A percentile compares a stretch with the other conserved stretches of the same genome.
phyloP scores from a whole-genome alignment of 2,329 filamentous ascomycete genomes.

The Nigrospora osmanthi region DNA sequence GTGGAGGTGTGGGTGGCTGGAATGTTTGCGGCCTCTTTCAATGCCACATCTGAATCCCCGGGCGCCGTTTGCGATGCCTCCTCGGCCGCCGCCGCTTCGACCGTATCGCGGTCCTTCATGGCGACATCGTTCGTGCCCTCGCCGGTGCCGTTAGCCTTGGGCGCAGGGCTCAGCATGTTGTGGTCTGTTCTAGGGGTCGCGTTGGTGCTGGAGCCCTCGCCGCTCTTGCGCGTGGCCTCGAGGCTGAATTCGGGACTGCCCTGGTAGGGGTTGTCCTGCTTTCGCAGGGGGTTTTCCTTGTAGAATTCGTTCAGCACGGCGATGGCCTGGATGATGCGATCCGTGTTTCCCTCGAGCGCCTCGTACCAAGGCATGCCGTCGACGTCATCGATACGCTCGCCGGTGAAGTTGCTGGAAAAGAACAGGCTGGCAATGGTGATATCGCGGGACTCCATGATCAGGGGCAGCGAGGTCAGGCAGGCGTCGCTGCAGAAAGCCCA shows the following conservation, averaged over 20 bases:
- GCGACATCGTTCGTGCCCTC: conserved; percentile 6
- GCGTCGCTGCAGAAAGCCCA: conserved; percentile 95
- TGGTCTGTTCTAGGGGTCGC: conserved; percentile 39
- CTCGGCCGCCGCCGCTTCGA: conserved; percentile 18
- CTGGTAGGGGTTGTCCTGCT: conserved; percentile 43
- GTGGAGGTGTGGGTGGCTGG: conserved; percentile 11
- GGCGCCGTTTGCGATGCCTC: conserved; percentile 24
- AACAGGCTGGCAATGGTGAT: conserved; percentile 84
- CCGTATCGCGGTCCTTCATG: conserved; percentile 17
- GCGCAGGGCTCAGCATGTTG: conserved; percentile 39
- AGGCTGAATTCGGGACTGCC: conserved; percentile 47
- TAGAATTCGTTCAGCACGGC: conserved; percentile 67
- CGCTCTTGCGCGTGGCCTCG: conserved; percentile 42
- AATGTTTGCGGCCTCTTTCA: conserved; percentile 23
- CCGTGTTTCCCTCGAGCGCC: conserved; percentile 61
- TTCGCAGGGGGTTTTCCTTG: conserved; percentile 53
- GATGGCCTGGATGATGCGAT: conserved; percentile 64
- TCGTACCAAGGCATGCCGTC: conserved; percentile 83
- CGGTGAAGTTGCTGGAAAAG: conserved; percentile 70
- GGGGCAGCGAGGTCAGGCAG: conserved; percentile 73
- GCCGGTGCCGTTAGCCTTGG: conserved; percentile 27
- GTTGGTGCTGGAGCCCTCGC: conserved; percentile 38
- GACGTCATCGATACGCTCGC: conserved; percentile 68
- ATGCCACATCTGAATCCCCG: conserved; percentile 19
- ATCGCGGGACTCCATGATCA: conserved; percentile 70